Evolutionary conservation across 2,329 filamentous ascomycete genomes (phyloP), one percentile per base, ranked within the genome.

Genomic region (Xylaria sp.): DNA sequence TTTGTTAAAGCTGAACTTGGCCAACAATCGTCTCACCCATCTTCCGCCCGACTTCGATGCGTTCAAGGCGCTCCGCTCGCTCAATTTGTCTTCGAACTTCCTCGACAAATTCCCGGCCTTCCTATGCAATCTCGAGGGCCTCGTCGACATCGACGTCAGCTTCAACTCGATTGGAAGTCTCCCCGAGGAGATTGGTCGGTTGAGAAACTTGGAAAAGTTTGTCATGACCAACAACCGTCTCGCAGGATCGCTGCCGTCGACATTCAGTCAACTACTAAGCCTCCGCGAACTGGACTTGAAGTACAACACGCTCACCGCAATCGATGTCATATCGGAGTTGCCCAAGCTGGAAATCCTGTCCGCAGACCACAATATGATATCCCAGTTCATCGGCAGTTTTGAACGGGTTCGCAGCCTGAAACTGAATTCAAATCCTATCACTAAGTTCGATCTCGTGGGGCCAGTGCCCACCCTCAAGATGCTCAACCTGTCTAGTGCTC

Each of bases 151-250:
- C 39, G 94, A 99, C 66, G 85, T 99, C 68, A 97, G 93, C 70
- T 99, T 99, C 82, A 99, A 99, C 69, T 84, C 87, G 39, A 96
- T 99, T 58, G 83, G 84, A 9, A 83, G 78, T 49, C 76, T 99
- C 7, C 92, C 92, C 0, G 86, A 88, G 13, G 78, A 87, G 59
- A 90, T 99, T 61, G 91, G 92, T 6, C 85, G 86, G 50, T 75
- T 99, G 53, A 85, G 81, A 53, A 90, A 87, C 50, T 76, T 99
- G 37, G 94, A 97, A 72, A 87, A 92, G 60, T 82, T 99, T 24
- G 91, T 94, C 76, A 93, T 96, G 63, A 97, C 94, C 1, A 99
- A 99, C 75, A 99, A 99, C 73, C 87, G 89, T 56, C 77, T 99
- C 13, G 82, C 83, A 18, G 90, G 90, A 2, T 80, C 86, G 6